These are phyloP conservation scores for Heterobasidion occidentale DNA, from an alignment of 1,284 basidiomycete genomes.

Conservation along the genomic window DNA sequence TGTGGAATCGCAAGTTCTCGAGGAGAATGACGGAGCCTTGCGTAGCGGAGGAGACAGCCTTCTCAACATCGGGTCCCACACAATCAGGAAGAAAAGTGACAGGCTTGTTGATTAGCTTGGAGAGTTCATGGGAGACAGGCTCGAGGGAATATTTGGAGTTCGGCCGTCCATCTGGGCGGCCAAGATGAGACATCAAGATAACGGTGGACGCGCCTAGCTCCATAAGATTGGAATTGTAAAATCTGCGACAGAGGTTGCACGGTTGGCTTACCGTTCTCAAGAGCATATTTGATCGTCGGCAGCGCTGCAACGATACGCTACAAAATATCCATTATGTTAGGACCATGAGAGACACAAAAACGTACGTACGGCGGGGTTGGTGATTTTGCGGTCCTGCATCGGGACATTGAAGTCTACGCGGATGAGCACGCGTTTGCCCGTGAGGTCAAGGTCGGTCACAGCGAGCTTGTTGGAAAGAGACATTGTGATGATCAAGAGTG, in stretches of 20 bases:
- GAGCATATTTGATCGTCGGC: constrained; percentile 93
- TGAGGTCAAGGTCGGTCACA: constrained; percentile 89
- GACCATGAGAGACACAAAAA: constrained; percentile 11
- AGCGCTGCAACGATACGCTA: constrained; percentile 95
- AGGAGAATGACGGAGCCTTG: constrained; percentile 85
- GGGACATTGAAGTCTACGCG: constrained; percentile 99
- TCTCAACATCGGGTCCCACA: constrained; percentile 82
- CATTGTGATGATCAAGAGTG: constrained; percentile 44
- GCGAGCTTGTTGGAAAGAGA: constrained; percentile 93
- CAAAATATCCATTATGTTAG: constrained; percentile 7
- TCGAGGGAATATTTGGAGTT: constrained; percentile 89
- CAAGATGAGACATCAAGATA: constrained; percentile 96
- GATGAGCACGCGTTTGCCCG: constrained; percentile 89
- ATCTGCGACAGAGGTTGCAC: constrained; percentile 1
- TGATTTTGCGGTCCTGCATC: constrained; percentile 83
- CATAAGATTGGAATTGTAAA: constrained; percentile 5
- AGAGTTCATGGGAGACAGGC: constrained; percentile 75
- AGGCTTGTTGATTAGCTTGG: constrained; percentile 58
- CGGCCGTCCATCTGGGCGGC: constrained; percentile 91
- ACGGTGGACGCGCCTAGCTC: constrained; percentile 73
- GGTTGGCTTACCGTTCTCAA: constrained; percentile 65
- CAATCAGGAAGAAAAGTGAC: constrained; percentile 86
- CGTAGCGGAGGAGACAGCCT: constrained; percentile 64
- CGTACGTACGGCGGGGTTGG: constrained; percentile 87
- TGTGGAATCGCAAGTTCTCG: constrained; percentile 98